A percentile compares a stretch with the other conserved stretches of the same genome.
These are phyloP conservation scores for Beauveria sp. DNA, from an alignment of 2,329 filamentous ascomycete genomes.

Conservation along the genomic window DNA sequence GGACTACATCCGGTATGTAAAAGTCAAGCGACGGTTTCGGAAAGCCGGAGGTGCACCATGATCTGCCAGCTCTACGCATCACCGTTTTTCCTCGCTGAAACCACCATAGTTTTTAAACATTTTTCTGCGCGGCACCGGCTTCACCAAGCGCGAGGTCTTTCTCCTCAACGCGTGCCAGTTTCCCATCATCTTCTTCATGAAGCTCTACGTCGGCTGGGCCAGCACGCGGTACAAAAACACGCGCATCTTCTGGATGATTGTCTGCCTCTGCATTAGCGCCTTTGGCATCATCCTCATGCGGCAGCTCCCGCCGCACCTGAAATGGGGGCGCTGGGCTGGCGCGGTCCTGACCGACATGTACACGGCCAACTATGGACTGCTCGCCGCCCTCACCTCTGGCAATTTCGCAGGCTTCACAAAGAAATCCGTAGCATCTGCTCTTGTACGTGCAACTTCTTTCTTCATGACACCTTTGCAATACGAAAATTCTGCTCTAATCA, in stretches of 20 bases:
- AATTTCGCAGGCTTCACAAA: slow-evolving; percentile 56
- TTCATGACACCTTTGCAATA: too few relatives aligned
- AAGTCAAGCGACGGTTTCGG: too few relatives aligned
- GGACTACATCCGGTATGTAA: slow-evolving; percentile 13
- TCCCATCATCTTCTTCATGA: slow-evolving; percentile 18
- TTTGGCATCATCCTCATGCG: slow-evolving; percentile 19
- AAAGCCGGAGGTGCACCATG: too few relatives aligned
- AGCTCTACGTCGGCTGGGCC: slow-evolving; percentile 16
- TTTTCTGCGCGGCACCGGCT: slow-evolving; percentile 19
- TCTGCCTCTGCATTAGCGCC: slow-evolving; percentile 16
- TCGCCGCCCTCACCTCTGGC: slow-evolving; percentile 46
- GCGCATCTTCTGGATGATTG: slow-evolving; percentile 20
- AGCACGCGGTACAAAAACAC: slow-evolving; percentile 19
- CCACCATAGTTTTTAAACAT: slow-evolving; percentile 18
- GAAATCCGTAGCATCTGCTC: slow-evolving; percentile 48
- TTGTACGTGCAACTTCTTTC: slow-evolving; percentile 23
- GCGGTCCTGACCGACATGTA: background rate
- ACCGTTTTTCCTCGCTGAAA: background rate
- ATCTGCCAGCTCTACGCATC: too few relatives aligned
- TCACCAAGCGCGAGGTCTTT: slow-evolving; percentile 16
- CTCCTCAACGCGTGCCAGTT: slow-evolving; percentile 16
- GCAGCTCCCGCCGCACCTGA: background rate
- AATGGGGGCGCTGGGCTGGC: slow-evolving; percentile 8
- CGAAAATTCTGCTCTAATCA: background rate
- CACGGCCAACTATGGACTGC: slow-evolving; percentile 24